Evolutionary conservation across 2,329 filamentous ascomycete species (phyloP).

Genomic region (Aspergillus fumigatus): DNA sequence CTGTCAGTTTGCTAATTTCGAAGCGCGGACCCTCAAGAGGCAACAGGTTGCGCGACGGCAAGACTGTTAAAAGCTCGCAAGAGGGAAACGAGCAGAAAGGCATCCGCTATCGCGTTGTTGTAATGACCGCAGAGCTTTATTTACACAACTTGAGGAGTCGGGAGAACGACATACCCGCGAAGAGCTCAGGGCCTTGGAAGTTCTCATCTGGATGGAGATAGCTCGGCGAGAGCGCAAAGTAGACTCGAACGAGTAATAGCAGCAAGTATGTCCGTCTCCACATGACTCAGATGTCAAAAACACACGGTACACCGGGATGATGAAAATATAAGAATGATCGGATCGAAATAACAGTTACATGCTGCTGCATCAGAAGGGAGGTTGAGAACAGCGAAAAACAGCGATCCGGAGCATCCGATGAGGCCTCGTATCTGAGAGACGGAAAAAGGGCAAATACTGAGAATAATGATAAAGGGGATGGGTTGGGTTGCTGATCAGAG

Average conservation of each 20-base stretch:
- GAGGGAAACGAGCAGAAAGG: constrained; percentile 1
- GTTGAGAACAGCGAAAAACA: not conserved
- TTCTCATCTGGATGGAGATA: constrained; percentile 98
- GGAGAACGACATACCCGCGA: constrained; percentile 66
- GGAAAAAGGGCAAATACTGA: not conserved
- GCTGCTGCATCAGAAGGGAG: constrained; percentile 1
- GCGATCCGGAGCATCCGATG: constrained; percentile 1
- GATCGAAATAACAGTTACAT: constrained; percentile 1
- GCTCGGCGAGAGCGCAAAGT: constrained; percentile 89
- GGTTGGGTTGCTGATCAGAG: constrained; percentile 1
- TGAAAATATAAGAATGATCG: constrained; percentile 2
- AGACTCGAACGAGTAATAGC: constrained; percentile 80
- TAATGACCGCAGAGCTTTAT: not conserved
- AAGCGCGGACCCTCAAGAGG: not conserved
- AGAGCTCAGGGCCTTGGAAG: constrained; percentile 96
- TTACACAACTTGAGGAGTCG: not conserved
- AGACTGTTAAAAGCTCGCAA: not conserved
- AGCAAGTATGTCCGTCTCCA: constrained; percentile 87
- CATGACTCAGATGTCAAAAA: constrained; percentile 51
- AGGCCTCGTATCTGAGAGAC: not conserved
- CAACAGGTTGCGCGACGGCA: not conserved
- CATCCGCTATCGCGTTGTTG: constrained; percentile 3
- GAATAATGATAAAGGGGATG: not conserved
- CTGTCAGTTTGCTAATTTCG: constrained; percentile 2
- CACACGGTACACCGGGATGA: constrained; percentile 13